These are phyloP conservation scores for Litchi chinensis DNA, from an alignment of 345 rosid species.

Conservation along the genomic window DNA sequence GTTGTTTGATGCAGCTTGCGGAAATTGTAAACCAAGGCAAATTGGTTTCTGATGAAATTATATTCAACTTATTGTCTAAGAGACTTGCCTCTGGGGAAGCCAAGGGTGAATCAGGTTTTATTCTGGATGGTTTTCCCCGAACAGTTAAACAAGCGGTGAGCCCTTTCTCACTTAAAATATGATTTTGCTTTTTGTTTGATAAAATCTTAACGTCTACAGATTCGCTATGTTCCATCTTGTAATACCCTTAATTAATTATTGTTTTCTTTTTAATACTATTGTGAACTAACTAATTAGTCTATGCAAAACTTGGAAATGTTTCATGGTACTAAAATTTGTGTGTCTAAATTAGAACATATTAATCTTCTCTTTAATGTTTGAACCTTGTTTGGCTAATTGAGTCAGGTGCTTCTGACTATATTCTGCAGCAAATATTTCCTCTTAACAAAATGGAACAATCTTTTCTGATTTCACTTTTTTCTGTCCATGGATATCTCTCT, in stretches of 20 bases:
- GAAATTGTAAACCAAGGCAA: slow-evolving; percentile 88
- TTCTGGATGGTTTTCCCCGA: slow-evolving; percentile 96
- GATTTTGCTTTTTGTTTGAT: background rate
- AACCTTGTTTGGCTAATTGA: background rate
- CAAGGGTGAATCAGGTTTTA: slow-evolving; percentile 89
- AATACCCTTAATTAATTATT: background rate
- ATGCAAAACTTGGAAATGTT: slow-evolving; percentile 7
- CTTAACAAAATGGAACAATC: background rate
- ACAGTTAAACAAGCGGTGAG: slow-evolving; percentile 92
- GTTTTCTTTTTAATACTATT: background rate
- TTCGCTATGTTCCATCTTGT: background rate
- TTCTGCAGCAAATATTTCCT: background rate
- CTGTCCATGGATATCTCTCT: background rate
- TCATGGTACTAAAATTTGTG: background rate
- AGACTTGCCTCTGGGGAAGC: slow-evolving; percentile 80
- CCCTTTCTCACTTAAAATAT: background rate
- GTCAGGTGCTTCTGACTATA: background rate
- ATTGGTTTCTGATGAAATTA: slow-evolving; percentile 85
- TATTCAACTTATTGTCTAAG: slow-evolving; percentile 68
- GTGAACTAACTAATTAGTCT: background rate
- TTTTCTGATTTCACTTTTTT: background rate
- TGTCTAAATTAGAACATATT: background rate
- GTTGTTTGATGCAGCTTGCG: slow-evolving; percentile 51
- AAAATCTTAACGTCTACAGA: background rate
- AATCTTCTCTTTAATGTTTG: background rate